Base-by-base conservation (phyloP, 2,329 filamentous ascomycete species). In the Fusarium ramigenum region DNA sequence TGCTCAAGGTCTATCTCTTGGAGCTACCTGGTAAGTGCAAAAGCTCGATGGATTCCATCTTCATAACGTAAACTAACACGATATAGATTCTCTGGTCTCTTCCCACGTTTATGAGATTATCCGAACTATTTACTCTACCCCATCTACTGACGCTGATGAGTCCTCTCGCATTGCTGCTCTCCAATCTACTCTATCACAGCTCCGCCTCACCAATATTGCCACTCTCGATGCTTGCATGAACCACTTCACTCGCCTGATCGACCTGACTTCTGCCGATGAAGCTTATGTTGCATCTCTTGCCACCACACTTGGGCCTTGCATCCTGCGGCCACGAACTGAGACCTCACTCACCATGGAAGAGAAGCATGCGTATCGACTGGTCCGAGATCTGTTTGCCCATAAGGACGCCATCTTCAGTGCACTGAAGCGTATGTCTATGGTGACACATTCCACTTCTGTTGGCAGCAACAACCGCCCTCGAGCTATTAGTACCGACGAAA, bases 21-120 rank as follows among this genome's bases (percentile, higher is more conserved):
- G 96, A 99, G 84, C 89, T 99, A 64, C 96, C 96, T 79, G 93
- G 94, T 97, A 87, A 79, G 92, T 84, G 34, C 39, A 44, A 28
- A 18, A 37, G 19, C 40, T 43, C 9, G 19, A 21, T 34, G 44
- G 28, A 34, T 4, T 28, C 12, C 23, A 37, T 19, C 3, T 37
- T 3, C 8, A 34, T 21, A 44, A 23, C 16, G 11, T 28, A 23
- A 57, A 64, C 75, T 85, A 70, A 83, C 72, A 46, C 7, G 23
- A 25, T 15, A 21, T 52, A 96, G 96, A 99, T 83, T 98, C 96
- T n/a, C 88, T 99, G 70, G 96, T 99, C 70, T 98, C 96, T 63
- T 97, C 95, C 44, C 96, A 98, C 81, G 95, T 99, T 66, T 99
- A 99, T 82, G 97, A 99, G 84, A 98, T 99, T 79, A 92, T 99